A percentile compares a stretch with the other conserved stretches of the same genome.
Evolutionary conservation across 176 grass and related monocot genomes (phyloP).

Genomic region (Rhipidocladum racemiflorum): DNA sequence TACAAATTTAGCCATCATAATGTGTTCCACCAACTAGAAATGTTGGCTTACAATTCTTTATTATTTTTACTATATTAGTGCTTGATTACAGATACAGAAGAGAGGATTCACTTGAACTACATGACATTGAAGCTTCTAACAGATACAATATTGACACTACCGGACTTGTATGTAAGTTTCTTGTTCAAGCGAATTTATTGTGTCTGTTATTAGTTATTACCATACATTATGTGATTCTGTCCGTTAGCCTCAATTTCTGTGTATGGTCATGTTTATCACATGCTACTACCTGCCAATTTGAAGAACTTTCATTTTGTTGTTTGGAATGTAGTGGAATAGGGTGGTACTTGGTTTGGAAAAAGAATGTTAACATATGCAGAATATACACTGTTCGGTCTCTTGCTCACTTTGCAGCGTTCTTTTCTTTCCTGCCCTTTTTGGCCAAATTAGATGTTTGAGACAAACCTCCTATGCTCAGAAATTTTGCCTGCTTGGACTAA

Average conservation of each 20-base stretch:
- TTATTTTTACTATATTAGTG: slow-evolving; percentile 28
- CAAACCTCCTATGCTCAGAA: background rate
- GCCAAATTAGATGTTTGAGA: background rate
- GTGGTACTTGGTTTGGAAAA: background rate
- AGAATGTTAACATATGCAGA: background rate
- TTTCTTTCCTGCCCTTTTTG: background rate
- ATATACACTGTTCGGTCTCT: background rate
- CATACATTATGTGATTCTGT: slow-evolving; percentile 1
- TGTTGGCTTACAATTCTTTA: slow-evolving; percentile 13
- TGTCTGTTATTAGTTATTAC: slow-evolving; percentile 12
- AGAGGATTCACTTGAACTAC: slow-evolving; percentile 67
- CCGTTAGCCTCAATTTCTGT: background rate
- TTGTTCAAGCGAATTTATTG: slow-evolving; percentile 25
- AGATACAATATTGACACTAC: slow-evolving; percentile 83
- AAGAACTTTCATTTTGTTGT: background rate
- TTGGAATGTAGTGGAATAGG: background rate
- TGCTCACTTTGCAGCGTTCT: background rate
- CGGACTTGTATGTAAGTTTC: slow-evolving; percentile 89
- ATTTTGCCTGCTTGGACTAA: background rate
- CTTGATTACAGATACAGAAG: slow-evolving; percentile 70
- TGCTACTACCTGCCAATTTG: slow-evolving; percentile 10
- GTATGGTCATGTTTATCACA: background rate
- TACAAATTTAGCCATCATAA: background rate
- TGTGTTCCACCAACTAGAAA: slow-evolving; percentile 7
- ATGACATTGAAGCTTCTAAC: slow-evolving; percentile 75